These are phyloP conservation scores for Xylariaceae sp. DNA, from an alignment of 2,329 filamentous ascomycete genomes.

Conservation along the genomic window DNA sequence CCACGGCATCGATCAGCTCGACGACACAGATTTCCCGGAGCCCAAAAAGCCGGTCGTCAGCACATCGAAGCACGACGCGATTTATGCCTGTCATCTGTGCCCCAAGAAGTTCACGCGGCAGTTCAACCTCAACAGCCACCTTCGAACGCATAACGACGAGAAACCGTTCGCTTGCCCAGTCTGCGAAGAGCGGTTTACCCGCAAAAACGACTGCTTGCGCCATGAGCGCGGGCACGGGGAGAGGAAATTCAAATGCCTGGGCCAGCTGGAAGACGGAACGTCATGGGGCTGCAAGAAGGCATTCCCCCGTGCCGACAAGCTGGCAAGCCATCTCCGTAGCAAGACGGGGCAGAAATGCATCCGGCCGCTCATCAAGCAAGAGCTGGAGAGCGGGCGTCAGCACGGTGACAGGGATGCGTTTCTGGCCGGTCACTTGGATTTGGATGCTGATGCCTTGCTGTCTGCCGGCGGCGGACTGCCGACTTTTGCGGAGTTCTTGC, in stretches of 20 bases:
- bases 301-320: slow-evolving; percentile 26
- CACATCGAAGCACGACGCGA: slow-evolving; percentile 8
- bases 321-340: slow-evolving; percentile 24
- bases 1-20: slow-evolving; percentile 24
- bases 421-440: slow-evolving; percentile 7
- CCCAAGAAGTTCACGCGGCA: slow-evolving; percentile 27
- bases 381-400: slow-evolving; percentile 2
- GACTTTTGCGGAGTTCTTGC: slow-evolving; percentile 17
- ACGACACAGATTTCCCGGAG: slow-evolving; percentile 23
- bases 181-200: slow-evolving; percentile 23
- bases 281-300: slow-evolving; percentile 30
- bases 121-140: slow-evolving; percentile 25
- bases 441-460: slow-evolving; percentile 11
- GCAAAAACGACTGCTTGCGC: slow-evolving; percentile 21
- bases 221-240: slow-evolving; percentile 25
- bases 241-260: slow-evolving; percentile 26
- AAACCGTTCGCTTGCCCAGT: slow-evolving; percentile 24
- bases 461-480: slow-evolving; percentile 13
- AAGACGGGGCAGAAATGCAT: slow-evolving; percentile 26
- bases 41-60: slow-evolving; percentile 6
- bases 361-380: slow-evolving; percentile 15
- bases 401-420: not conserved
- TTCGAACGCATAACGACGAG: slow-evolving; percentile 21
- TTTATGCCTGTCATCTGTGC: slow-evolving; percentile 20
- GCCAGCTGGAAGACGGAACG: slow-evolving; percentile 23